These are phyloP conservation scores for Cyberlindnera meyerae DNA, from an alignment of 805 yeast genomes.

Conservation along the genomic window DNA sequence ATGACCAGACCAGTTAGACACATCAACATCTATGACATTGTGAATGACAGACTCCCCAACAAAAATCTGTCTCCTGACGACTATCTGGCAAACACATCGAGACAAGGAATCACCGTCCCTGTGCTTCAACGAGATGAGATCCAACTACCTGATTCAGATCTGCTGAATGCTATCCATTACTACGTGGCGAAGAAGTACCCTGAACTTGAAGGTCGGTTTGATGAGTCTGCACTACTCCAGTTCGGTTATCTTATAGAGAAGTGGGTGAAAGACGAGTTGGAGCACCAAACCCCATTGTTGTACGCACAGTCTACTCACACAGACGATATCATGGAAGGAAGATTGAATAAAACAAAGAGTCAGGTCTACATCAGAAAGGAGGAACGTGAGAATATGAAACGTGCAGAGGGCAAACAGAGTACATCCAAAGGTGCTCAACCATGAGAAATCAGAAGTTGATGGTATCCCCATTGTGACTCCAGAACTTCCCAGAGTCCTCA, in stretches of 20 bases:
- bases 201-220: conserved; percentile 25
- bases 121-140: conserved; percentile 14
- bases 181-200: conserved; percentile 26
- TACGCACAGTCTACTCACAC: conserved; percentile 12
- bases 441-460: conserved; percentile 11
- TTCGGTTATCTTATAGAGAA: conserved; percentile 34
- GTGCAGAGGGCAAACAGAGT: too few species aligned
- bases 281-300: conserved; percentile 1
- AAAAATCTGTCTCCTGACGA: conserved; percentile 1
- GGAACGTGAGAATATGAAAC: background rate
- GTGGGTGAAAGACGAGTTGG: conserved; percentile 29
- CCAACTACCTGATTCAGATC: conserved; percentile 22
- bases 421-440: too few species aligned
- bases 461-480: conserved; percentile 16
- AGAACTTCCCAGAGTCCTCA: conserved; percentile 19
- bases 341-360: conserved; percentile 1
- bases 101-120: conserved; percentile 9
- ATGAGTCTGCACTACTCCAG: conserved; percentile 33
- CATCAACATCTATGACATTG: conserved; percentile 1
- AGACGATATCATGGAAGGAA: conserved; percentile 1
- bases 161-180: conserved; percentile 33
- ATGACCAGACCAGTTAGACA: too few species aligned
- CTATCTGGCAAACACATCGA: conserved; percentile 2
- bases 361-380: background rate
- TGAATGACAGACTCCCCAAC: background rate